Evolutionary conservation across 192 early-diverging fungal genomes (phyloP).

Genomic region (Rhizophagus clarus): DNA sequence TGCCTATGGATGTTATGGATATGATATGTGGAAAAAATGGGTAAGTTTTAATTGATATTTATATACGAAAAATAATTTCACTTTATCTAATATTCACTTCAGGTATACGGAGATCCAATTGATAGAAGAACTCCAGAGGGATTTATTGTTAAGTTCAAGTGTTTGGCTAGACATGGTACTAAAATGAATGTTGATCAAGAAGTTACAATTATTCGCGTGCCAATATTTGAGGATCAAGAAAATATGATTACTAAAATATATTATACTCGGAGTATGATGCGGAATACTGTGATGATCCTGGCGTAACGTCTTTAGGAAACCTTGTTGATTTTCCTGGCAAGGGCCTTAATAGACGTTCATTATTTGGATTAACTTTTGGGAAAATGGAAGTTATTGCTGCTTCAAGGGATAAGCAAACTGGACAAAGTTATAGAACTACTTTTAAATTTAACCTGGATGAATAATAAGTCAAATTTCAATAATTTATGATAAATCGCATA

Average conservation of each 20-base stretch:
- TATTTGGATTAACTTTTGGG: constrained; percentile 1
- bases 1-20: constrained; percentile 3
- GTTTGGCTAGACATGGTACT: not conserved
- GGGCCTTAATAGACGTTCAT: not conserved
- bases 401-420: not conserved
- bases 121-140: not conserved
- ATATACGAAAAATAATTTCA: too few species aligned
- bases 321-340: not conserved
- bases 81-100: not conserved
- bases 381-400: constrained; percentile 12
- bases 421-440: constrained; percentile 18
- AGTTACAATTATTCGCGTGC: not conserved
- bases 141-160: not conserved
- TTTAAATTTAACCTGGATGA: not conserved
- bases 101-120: not conserved
- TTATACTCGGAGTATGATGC: not conserved
- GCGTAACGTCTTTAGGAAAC: not conserved
- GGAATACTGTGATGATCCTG: not conserved
- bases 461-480: too few species aligned
- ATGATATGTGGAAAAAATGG: not conserved
- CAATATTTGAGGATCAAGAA: not conserved
- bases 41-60: not conserved
- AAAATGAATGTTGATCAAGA: not conserved
- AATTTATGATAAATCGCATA: too few species aligned
- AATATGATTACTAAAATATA: not conserved